A percentile compares a stretch with the other conserved stretches of the same genome.
These are phyloP conservation scores for Fagus sylvatica DNA, from an alignment of 306 rosid genomes.

Conservation along the genomic window DNA sequence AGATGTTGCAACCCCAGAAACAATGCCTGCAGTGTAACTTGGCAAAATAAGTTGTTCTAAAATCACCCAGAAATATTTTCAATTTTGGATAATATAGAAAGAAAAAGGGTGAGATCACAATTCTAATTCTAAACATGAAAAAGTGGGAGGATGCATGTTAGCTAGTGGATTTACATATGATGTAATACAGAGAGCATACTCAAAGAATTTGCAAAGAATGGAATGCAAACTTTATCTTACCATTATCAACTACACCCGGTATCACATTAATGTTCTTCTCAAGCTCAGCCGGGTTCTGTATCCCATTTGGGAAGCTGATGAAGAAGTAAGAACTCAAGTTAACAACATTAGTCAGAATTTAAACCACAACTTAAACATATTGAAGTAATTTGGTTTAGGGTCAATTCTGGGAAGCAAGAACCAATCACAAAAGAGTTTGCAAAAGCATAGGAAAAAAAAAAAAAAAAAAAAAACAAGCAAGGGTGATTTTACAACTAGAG, in stretches of 20 bases:
- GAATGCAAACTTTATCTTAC: conserved; percentile 4
- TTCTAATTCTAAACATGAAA: too few relatives aligned
- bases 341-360: background rate
- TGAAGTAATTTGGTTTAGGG: too few relatives aligned
- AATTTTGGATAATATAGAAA: background rate
- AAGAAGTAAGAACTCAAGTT: background rate
- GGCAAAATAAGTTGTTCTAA: too few relatives aligned
- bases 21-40: conserved; percentile 9
- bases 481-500: too few relatives aligned
- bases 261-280: conserved; percentile 24
- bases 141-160: too few relatives aligned
- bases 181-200: background rate
- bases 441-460: too few relatives aligned
- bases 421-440: too few relatives aligned
- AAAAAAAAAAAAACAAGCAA: too few relatives aligned
- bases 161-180: background rate
- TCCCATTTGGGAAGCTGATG: conserved; percentile 18
- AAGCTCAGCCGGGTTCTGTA: conserved; percentile 23
- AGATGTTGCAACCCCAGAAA: conserved; percentile 18
- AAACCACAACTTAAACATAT: background rate
- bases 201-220: background rate
- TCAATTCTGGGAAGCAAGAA: too few relatives aligned
- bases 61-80: background rate
- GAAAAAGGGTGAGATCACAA: too few relatives aligned
- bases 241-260: conserved; percentile 25